Evolutionary conservation across 2,329 filamentous ascomycete genomes (phyloP).

Genomic region (Ophiostoma piceae): DNA sequence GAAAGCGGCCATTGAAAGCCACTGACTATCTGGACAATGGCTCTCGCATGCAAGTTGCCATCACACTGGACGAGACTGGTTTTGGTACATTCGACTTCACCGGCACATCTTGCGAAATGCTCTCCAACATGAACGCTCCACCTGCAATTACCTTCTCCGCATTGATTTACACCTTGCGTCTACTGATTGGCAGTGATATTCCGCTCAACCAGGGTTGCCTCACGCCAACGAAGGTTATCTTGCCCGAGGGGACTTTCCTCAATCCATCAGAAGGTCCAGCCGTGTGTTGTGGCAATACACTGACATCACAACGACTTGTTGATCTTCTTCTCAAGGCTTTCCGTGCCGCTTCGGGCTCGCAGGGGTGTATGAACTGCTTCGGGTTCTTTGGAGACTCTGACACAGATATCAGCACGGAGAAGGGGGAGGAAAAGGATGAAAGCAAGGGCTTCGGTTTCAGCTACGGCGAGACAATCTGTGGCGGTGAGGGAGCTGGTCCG

Average conservation of each 20-base stretch:
- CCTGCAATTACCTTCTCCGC: slow-evolving; percentile 29
- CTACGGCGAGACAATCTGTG: slow-evolving; percentile 35
- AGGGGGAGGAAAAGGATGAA: slow-evolving; percentile 26
- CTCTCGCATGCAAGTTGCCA: slow-evolving; percentile 33
- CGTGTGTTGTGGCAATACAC: slow-evolving; percentile 41
- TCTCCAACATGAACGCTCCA: slow-evolving; percentile 26
- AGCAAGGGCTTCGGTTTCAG: slow-evolving; percentile 28
- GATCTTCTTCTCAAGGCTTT: slow-evolving; percentile 35
- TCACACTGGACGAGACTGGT: slow-evolving; percentile 34
- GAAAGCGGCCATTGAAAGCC: slow-evolving; percentile 30
- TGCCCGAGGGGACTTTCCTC: slow-evolving; percentile 34
- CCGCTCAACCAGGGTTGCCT: slow-evolving; percentile 40
- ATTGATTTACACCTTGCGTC: slow-evolving; percentile 38
- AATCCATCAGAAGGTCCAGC: slow-evolving; percentile 31
- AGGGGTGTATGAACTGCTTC: slow-evolving; percentile 35
- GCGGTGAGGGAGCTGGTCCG: slow-evolving; percentile 34
- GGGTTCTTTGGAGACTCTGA: slow-evolving; percentile 30
- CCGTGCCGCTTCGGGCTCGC: slow-evolving; percentile 29
- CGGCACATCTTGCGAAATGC: slow-evolving; percentile 31
- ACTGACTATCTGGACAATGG: slow-evolving; percentile 41
- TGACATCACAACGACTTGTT: slow-evolving; percentile 34
- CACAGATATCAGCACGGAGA: slow-evolving; percentile 20
- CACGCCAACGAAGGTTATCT: slow-evolving; percentile 33
- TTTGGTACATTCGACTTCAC: slow-evolving; percentile 37
- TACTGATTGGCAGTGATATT: slow-evolving; percentile 35